Base-by-base conservation (phyloP, 345 rosid genomes). In the Lumnitzera racemosa region DNA sequence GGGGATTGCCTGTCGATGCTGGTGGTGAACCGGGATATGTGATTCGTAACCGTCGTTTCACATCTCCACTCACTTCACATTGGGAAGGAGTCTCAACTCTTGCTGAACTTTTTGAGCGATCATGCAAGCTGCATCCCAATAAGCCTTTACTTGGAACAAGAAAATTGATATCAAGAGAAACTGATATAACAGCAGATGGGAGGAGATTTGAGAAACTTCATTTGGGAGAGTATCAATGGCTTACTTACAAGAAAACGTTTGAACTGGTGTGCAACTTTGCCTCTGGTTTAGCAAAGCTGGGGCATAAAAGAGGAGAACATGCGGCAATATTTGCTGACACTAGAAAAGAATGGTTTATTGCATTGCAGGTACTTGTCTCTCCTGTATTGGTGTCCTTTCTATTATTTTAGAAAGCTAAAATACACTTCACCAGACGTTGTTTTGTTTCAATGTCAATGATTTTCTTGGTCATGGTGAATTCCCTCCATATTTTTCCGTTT, bases 301-400 rank as follows among this genome's bases (percentile, higher is more conserved):
- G 98, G 46, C 97, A 86, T 31, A 63, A 43, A 53, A 81, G 74
- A 15, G 88, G 68, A 24, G 98, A 95, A 69, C 89, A 94, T 24
- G 95, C 86, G 0, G 99, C 99, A 12, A 95, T 95, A 59, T 90
- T 86, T 61, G 95, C 99, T 23, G 99, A 90, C 69, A 95, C 98
- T 25, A 64, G 98, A 73, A 84, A 83, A 71, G 99, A 95, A 66
- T 95, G 99, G 99, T 88, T 95, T 58, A 80, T 95, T 67, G 80
- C 96, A 13, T 65, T 90, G 78, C 99, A 94, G 99, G 99, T 91
- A 67, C 57, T 55, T 67, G 52, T 36, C 9, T 36, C 43, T 36
- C 31, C 43, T 36, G 43, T 7, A 4, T 36, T 3, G 9, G 43
- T 36, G 4, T 36, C 7, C 43, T 36, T 36, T 5, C 10, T 36